Conservation (phyloP, 2,329 filamentous ascomycete species). For the Aspergillus sp. region DNA sequence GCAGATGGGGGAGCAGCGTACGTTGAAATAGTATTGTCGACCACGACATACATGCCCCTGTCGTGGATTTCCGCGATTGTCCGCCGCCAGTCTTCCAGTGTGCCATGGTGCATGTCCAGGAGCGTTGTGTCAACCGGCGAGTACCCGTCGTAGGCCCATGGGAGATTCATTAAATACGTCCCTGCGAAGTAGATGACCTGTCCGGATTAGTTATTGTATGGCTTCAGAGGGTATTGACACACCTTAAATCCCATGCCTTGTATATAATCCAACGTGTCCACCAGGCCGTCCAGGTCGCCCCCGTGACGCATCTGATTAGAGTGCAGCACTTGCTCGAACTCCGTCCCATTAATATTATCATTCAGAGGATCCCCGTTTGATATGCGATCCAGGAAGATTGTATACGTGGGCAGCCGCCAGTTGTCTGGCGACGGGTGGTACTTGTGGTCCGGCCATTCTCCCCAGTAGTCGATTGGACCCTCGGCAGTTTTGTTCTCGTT, state of each 20-base stretch:
- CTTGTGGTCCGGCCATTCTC: conserved; percentile 50
- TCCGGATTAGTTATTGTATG: too few species aligned
- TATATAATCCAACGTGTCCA: conserved; percentile 64
- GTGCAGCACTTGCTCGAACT: conserved; percentile 60
- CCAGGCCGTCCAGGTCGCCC: conserved; percentile 58
- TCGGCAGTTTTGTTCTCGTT: conserved; percentile 59
- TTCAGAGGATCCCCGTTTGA: conserved; percentile 65
- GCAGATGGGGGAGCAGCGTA: conserved; percentile 29
- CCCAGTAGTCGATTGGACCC: conserved; percentile 57
- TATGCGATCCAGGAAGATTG: conserved; percentile 62
- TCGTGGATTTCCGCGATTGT: conserved; percentile 60
- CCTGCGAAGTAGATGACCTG: conserved; percentile 63
- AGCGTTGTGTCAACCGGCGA: conserved; percentile 61
- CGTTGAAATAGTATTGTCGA: conserved; percentile 67
- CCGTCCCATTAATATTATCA: conserved; percentile 61
- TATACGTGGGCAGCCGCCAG: conserved; percentile 67
- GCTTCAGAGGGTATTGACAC: background rate
- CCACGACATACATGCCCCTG: conserved; percentile 63
- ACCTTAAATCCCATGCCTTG: conserved; percentile 65
- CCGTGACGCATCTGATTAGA: conserved; percentile 64
- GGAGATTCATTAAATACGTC: conserved; percentile 62
- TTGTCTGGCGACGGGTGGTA: conserved; percentile 58
- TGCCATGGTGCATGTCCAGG: conserved; percentile 63
- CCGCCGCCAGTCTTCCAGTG: conserved; percentile 57
- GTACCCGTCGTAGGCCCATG: conserved; percentile 64